Conservation (phyloP, 257 asterid genomes). For the Solanum tarijense region DNA sequence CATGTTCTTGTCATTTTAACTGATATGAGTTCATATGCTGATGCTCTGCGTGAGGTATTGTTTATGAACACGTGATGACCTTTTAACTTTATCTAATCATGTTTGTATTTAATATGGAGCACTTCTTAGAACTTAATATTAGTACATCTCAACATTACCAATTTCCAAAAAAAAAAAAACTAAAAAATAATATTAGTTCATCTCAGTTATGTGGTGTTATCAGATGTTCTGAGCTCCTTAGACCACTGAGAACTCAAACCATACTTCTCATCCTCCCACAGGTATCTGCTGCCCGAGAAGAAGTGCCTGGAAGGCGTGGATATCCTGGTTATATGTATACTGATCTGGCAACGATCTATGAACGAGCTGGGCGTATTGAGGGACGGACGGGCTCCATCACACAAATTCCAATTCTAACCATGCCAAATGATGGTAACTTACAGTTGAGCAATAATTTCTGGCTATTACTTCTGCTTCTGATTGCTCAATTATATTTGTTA, state of each 20-base stretch:
- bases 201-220: not conserved
- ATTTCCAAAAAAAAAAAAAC: not conserved
- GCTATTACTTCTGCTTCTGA: conserved; percentile 13
- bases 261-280: conserved; percentile 12
- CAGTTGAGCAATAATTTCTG: conserved; percentile 25
- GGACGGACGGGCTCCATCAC: conserved; percentile 97
- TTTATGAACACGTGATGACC: not conserved
- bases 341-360: conserved; percentile 93
- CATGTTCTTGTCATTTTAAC: conserved; percentile 98
- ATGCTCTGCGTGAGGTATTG: conserved; percentile 98
- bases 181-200: not conserved
- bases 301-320: conserved; percentile 97
- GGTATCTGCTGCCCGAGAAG: conserved; percentile 99
- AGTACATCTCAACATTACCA: not conserved
- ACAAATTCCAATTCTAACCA: conserved; percentile 90
- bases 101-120: not conserved
- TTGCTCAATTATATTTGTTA: not conserved
- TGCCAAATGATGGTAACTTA: conserved; percentile 91
- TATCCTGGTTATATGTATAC: conserved; percentile 96
- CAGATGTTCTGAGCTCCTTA: not conserved
- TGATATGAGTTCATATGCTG: conserved; percentile 99
- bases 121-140: not conserved
- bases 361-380: conserved; percentile 99
- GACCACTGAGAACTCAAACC: not conserved
- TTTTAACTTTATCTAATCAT: not conserved